These are phyloP conservation scores for Phytophthora idaei DNA, from an alignment of 352 stramenopile species.

Conservation along the genomic window DNA sequence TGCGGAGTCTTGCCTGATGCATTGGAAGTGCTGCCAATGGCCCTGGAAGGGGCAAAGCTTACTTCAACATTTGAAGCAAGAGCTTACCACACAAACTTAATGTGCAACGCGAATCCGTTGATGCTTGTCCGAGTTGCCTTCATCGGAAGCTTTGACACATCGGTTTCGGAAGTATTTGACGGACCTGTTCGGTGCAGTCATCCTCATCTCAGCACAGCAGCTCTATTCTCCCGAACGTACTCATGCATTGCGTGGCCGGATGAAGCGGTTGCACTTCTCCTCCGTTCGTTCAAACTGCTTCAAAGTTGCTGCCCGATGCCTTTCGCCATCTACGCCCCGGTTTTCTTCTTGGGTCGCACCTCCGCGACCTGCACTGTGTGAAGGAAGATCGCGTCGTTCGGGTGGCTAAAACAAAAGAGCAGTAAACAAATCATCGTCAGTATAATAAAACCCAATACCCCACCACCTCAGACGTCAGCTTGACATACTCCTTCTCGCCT, in stretches of 20 bases:
- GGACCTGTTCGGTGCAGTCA: slow-evolving; percentile 14
- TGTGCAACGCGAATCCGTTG: slow-evolving; percentile 65
- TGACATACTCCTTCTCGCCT: slow-evolving; percentile 93
- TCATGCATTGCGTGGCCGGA: slow-evolving; percentile 4
- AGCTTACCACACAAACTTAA: not conserved
- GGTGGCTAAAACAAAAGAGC: slow-evolving; percentile 66
- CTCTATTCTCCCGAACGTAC: slow-evolving; percentile 30
- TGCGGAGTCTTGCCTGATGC: slow-evolving; percentile 41
- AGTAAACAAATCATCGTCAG: slow-evolving; percentile 2
- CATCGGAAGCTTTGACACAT: slow-evolving; percentile 17
- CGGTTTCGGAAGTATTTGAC: slow-evolving; percentile 47
- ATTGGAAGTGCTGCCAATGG: slow-evolving; percentile 53
- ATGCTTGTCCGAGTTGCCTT: slow-evolving; percentile 41
- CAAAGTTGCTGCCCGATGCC: not conserved
- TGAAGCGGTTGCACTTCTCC: not conserved
- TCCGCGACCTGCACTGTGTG: slow-evolving; percentile 89
- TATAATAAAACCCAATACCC: not conserved
- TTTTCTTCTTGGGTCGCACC: slow-evolving; percentile 82
- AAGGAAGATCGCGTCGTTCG: slow-evolving; percentile 94
- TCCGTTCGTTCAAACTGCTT: not conserved
- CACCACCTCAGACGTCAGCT: not conserved
- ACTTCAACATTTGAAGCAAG: slow-evolving; percentile 31
- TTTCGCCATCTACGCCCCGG: slow-evolving; percentile 25
- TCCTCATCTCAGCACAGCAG: slow-evolving; percentile 7
- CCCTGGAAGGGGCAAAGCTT: slow-evolving; percentile 64